A percentile compares a stretch with the other conserved stretches of the same genome.
Evolutionary conservation across 2,329 filamentous ascomycete species (phyloP).

Genomic region (Fusarium sp.): DNA sequence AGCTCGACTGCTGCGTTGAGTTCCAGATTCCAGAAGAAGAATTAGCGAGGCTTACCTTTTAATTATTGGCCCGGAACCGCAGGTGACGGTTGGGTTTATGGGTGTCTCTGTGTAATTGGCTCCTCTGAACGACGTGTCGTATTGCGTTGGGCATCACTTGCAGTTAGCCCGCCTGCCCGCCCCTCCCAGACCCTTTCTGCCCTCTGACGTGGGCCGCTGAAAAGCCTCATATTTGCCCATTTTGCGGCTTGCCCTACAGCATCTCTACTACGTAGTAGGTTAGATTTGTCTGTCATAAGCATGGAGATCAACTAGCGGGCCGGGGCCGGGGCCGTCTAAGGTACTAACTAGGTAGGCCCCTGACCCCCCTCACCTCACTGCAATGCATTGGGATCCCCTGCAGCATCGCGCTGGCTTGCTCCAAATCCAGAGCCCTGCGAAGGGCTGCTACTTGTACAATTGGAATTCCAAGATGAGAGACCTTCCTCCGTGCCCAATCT

Average conservation of each 20-base stretch:
- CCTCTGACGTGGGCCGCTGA: conserved; percentile 30
- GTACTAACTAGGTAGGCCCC: conserved; percentile 16
- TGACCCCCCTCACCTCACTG: too few species aligned
- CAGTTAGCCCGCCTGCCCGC: conserved; percentile 22
- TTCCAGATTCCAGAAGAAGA: conserved; percentile 20
- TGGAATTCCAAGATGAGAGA: background rate
- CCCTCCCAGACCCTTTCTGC: conserved; percentile 14
- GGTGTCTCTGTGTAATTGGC: conserved; percentile 19
- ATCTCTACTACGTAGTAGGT: background rate
- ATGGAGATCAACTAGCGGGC: conserved; percentile 20
- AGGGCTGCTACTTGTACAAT: conserved; percentile 13
- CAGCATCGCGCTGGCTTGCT: conserved; percentile 20
- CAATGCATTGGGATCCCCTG: background rate
- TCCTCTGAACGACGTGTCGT: conserved; percentile 30
- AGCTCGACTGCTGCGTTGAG: conserved; percentile 13
- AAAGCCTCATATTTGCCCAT: conserved; percentile 24
- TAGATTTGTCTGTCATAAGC: background rate
- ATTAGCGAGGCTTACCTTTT: conserved; percentile 33
- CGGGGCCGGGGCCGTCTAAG: conserved; percentile 19
- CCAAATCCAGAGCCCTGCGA: conserved; percentile 20
- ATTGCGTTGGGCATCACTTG: conserved; percentile 38
- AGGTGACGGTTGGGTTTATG: conserved; percentile 26
- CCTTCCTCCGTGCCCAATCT: conserved; percentile 25
- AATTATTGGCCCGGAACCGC: conserved; percentile 17
- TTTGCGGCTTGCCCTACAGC: conserved; percentile 16